Evolutionary conservation across 306 rosid genomes (phyloP).

Genomic region (Vachellia collinsii): DNA sequence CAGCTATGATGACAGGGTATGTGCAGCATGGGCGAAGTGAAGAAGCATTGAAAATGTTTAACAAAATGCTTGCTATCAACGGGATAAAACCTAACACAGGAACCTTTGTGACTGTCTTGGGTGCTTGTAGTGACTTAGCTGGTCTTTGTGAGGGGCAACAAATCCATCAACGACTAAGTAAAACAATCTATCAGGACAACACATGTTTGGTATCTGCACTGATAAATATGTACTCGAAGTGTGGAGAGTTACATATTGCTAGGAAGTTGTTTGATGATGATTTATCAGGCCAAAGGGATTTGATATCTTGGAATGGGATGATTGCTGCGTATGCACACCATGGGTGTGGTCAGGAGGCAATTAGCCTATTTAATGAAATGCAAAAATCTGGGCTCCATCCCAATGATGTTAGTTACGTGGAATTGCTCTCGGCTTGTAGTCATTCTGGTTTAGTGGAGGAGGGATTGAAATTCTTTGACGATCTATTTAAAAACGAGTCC

Average conservation of each 20-base stretch:
- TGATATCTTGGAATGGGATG: slow-evolving; percentile 61
- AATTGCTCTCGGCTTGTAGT: slow-evolving; percentile 56
- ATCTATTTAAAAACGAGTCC: slow-evolving; percentile 39
- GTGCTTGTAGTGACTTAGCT: slow-evolving; percentile 59
- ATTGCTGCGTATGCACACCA: slow-evolving; percentile 60
- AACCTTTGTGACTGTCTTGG: slow-evolving; percentile 52
- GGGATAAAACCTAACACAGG: slow-evolving; percentile 52
- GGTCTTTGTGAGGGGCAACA: slow-evolving; percentile 54
- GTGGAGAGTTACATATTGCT: slow-evolving; percentile 52
- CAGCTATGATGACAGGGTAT: slow-evolving; percentile 61
- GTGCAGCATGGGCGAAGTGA: slow-evolving; percentile 49
- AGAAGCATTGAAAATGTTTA: slow-evolving; percentile 47
- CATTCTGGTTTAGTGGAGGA: slow-evolving; percentile 56
- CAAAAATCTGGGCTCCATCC: slow-evolving; percentile 43
- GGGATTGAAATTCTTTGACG: slow-evolving; percentile 49
- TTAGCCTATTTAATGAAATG: slow-evolving; percentile 46
- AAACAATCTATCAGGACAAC: slow-evolving; percentile 48
- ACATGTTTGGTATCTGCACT: slow-evolving; percentile 43
- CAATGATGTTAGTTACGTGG: slow-evolving; percentile 57
- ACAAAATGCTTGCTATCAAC: slow-evolving; percentile 43
- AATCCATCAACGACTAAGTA: slow-evolving; percentile 52
- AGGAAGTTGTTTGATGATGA: slow-evolving; percentile 55
- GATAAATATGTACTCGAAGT: slow-evolving; percentile 58
- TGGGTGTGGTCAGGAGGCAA: slow-evolving; percentile 51
- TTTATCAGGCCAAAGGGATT: slow-evolving; percentile 44